Base-by-base conservation (phyloP, 805 yeast genomes). In the Metschnikowia peoriensis region DNA sequence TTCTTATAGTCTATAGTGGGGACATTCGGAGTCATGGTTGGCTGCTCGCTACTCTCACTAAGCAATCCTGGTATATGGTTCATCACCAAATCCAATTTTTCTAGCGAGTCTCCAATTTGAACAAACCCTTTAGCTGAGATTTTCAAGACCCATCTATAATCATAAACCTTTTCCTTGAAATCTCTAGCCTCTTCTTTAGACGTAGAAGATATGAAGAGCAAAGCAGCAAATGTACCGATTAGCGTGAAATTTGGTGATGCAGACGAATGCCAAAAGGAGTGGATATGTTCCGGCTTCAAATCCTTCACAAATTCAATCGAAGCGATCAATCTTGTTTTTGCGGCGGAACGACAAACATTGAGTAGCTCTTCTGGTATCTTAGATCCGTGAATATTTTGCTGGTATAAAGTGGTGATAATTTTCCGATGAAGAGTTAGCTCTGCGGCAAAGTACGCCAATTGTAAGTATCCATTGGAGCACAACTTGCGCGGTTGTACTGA, bases 231-330 rank as follows among this genome's bases (percentile, higher is more conserved):
- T 0, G 93, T 82, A 1, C 97, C 97, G 39, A 91, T 89, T 38
- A 89, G 69, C 7, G 96, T 83, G 57, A 92, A 82, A 62, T 89
- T 89, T 12, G 87, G 78, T 0, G 94, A 78, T 0, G 96, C 81
- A 1, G 91, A 82, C 1, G 91, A 82, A 68, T 89, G 94, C 97
- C 97, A 92, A 66, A 90, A 91, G 10, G 96, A 83, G 64, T 85
- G 92, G 45, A 89, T 77, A 63, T 90, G 96, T 59, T 90, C 96
- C 9, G 87, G 85, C 59, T 84, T 85, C 66, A 92, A 75, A 54
- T 83, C 86, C 46, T 85, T 73, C 9, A 89, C 84, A 66, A 89
- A 88, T 49, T 88, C 94, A 54, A 88, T 81, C 0, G 97, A 89
- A 0, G 97, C 96, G 7, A 81, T 70, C 15, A 92, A 73, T 62